Percentiles rank a stretch among this genome's conserved stretches.
These are phyloP conservation scores for Passiflora organensis DNA, from an alignment of 345 rosid species.

Conservation along the genomic window DNA sequence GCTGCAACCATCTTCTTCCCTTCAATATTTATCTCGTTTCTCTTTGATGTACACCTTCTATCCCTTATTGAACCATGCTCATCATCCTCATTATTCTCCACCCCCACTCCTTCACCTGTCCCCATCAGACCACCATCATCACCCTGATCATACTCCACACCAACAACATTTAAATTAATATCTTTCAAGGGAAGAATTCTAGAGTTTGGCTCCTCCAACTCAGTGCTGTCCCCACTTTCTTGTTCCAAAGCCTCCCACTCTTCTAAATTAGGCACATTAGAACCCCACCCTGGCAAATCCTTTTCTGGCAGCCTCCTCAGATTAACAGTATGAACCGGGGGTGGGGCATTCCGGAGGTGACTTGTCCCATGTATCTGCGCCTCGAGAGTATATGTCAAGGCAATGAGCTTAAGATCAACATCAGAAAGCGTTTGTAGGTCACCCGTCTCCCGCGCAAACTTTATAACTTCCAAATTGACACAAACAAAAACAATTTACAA, in stretches of 20 bases:
- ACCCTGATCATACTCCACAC: slow-evolving; percentile 33
- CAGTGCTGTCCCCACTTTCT: slow-evolving; percentile 48
- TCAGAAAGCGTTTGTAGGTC: slow-evolving; percentile 84
- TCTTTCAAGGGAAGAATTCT: slow-evolving; percentile 80
- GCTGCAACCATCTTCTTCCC: slow-evolving; percentile 84
- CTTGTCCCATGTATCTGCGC: slow-evolving; percentile 73
- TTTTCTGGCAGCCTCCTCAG: slow-evolving; percentile 82
- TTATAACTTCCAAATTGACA: slow-evolving; percentile 39
- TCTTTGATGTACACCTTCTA: slow-evolving; percentile 49
- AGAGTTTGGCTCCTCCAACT: slow-evolving; percentile 35
- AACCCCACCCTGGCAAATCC: slow-evolving; percentile 94
- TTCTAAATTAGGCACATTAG: slow-evolving; percentile 78
- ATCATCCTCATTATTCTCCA: slow-evolving; percentile 43
- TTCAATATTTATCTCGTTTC: slow-evolving; percentile 55
- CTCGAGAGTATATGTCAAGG: slow-evolving; percentile 74
- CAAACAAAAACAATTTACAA: not conserved
- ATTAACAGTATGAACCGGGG: slow-evolving; percentile 64
- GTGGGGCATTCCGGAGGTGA: slow-evolving; percentile 70
- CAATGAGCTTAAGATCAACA: slow-evolving; percentile 81
- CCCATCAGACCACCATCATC: slow-evolving; percentile 45
- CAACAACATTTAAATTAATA: slow-evolving; percentile 48
- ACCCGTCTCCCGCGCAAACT: slow-evolving; percentile 87
- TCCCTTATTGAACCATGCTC: slow-evolving; percentile 37
- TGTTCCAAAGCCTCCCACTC: slow-evolving; percentile 90
- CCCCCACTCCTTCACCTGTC: slow-evolving; percentile 28